Conservation (phyloP, 306 rosid species). For the Quercus ilex region DNA sequence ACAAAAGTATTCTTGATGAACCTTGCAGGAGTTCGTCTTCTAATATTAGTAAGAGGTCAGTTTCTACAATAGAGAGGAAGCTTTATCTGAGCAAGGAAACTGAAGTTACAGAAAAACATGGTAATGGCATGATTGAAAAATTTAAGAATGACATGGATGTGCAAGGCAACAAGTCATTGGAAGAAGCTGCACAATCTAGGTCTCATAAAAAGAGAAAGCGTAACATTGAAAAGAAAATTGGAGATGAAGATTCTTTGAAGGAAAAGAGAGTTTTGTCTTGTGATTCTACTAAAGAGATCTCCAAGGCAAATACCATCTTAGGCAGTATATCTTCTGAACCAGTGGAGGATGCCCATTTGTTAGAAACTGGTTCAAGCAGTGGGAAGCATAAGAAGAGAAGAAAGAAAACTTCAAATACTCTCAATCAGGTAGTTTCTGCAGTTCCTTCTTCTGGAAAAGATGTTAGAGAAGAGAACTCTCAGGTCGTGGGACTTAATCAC, state of each 20-base stretch:
- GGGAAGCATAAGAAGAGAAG: conserved; percentile 29
- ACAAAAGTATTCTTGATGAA: conserved; percentile 8
- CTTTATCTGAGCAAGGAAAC: conserved; percentile 23
- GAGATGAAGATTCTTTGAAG: conserved; percentile 9
- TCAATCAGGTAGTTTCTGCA: conserved; percentile 16
- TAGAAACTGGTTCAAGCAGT: conserved; percentile 15
- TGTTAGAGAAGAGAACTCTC: conserved; percentile 27
- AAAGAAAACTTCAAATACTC: conserved; percentile 25
- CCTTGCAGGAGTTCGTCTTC: conserved; percentile 17
- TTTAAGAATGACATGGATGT: conserved; percentile 17
- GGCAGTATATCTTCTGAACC: conserved; percentile 31
- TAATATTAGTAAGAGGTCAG: conserved; percentile 17
- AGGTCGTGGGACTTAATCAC: conserved; percentile 2
- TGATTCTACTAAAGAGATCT: conserved; percentile 25
- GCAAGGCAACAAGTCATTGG: conserved; percentile 12
- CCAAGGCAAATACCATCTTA: conserved; percentile 27
- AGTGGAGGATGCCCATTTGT: conserved; percentile 21
- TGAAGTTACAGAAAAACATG: conserved; percentile 32
- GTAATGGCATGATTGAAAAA: conserved; percentile 8
- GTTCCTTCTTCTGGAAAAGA: conserved; percentile 37
- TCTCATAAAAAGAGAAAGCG: conserved; percentile 30
- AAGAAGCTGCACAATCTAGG: conserved; percentile 35
- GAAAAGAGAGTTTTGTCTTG: conserved; percentile 24
- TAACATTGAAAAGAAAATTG: conserved; percentile 19
- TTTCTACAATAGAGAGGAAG: conserved; percentile 16